phyloP scores from a whole-genome alignment of 202 grass and related monocot genomes.

The Schoenoplectus triqueter region DNA sequence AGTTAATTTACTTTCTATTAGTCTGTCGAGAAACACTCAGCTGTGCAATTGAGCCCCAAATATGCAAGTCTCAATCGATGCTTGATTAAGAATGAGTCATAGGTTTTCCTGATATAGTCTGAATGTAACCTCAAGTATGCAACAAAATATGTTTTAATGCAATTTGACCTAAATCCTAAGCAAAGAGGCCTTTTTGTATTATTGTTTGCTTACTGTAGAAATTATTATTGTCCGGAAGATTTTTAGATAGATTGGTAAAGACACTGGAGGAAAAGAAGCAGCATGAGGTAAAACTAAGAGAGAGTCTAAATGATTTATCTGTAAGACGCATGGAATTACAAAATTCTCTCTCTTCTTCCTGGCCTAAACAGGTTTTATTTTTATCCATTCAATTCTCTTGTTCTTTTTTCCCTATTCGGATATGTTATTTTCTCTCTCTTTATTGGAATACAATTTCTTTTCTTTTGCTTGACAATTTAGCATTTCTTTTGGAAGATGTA shows the following conservation, averaged over 20 bases:
- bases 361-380: slow-evolving; percentile 86
- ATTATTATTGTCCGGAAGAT: slow-evolving; percentile 47
- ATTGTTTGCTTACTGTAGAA: neutral
- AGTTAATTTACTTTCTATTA: neutral
- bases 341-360: slow-evolving; percentile 83
- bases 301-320: slow-evolving; percentile 80
- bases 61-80: neutral
- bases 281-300: slow-evolving; percentile 79
- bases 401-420: slow-evolving; percentile 3
- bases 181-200: neutral
- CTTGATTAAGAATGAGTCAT: neutral
- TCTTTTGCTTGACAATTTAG: neutral
- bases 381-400: neutral
- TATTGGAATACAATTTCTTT: neutral
- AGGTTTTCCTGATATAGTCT: neutral
- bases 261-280: slow-evolving; percentile 91
- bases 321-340: slow-evolving; percentile 91
- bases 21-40: neutral
- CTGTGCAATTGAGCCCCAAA: neutral
- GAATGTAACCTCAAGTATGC: neutral
- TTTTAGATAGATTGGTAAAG: slow-evolving; percentile 83
- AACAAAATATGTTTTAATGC: neutral
- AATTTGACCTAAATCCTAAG: neutral
- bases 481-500: no score
- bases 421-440: neutral